Percentiles rank a stretch among this genome's conserved stretches.
Evolutionary conservation across 768 basidiomycete species (phyloP).

Genomic region (Hortiboletus campestris): DNA sequence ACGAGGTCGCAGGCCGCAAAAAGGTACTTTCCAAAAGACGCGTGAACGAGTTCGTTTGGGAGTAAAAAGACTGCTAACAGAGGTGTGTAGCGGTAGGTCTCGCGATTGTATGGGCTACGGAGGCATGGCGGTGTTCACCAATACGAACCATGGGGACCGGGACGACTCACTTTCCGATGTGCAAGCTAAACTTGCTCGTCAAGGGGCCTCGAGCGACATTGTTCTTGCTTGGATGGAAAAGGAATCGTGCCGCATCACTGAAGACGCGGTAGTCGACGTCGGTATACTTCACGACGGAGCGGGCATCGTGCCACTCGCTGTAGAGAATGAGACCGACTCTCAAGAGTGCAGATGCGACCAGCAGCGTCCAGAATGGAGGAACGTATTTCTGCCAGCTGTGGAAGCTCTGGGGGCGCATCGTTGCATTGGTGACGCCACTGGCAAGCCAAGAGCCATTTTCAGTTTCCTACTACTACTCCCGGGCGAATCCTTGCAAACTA

Average conservation of each 20-base stretch:
- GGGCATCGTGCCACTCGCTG: slow-evolving; percentile 87
- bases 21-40: slow-evolving; percentile 87
- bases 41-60: slow-evolving; percentile 79
- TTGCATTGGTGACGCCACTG: background rate
- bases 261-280: slow-evolving; percentile 97
- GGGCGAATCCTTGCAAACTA: background rate
- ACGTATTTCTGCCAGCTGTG: slow-evolving; percentile 8
- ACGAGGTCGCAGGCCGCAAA: slow-evolving; percentile 83
- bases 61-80: slow-evolving; percentile 78
- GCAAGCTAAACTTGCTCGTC: slow-evolving; percentile 35
- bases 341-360: slow-evolving; percentile 54
- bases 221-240: slow-evolving; percentile 46
- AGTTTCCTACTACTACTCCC: background rate
- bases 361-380: slow-evolving; percentile 48
- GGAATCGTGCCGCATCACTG: slow-evolving; percentile 81
- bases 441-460: too few relatives aligned
- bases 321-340: slow-evolving; percentile 75
- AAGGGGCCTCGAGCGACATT: slow-evolving; percentile 66
- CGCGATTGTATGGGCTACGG: slow-evolving; percentile 80
- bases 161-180: slow-evolving; percentile 75
- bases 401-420: slow-evolving; percentile 1
- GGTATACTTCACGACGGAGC: slow-evolving; percentile 89
- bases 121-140: slow-evolving; percentile 2
- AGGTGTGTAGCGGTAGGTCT: slow-evolving; percentile 97
- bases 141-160: background rate